These are phyloP conservation scores for Picea glauca DNA, from an alignment of 75 land plant species.

Conservation along the genomic window DNA sequence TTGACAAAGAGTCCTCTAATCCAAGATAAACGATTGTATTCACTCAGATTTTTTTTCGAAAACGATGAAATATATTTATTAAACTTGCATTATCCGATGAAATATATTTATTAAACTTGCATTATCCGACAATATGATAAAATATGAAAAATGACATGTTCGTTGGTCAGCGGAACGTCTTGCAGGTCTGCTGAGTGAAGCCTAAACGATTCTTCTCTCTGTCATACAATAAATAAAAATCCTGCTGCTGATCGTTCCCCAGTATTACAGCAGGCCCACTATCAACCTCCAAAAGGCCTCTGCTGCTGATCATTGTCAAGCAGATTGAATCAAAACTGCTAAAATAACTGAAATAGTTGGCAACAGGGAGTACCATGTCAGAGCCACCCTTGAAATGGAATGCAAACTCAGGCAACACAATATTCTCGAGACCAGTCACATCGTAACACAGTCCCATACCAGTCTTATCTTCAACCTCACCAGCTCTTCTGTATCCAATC, in stretches of 20 bases:
- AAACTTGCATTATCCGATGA: too few species aligned
- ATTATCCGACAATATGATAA: too few species aligned
- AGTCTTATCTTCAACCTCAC: slow-evolving; percentile 18
- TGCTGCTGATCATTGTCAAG: slow-evolving; percentile 25
- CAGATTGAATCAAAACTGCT: slow-evolving; percentile 17
- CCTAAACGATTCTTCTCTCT: slow-evolving; percentile 48
- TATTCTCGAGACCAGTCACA: slow-evolving; percentile 11
- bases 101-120: too few species aligned
- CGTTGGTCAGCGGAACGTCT: not conserved
- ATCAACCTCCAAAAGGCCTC: not conserved
- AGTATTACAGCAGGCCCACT: slow-evolving; percentile 45
- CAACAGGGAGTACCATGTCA: slow-evolving; percentile 36
- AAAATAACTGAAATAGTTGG: slow-evolving; percentile 32
- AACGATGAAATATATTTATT: too few species aligned
- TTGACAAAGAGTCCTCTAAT: too few species aligned
- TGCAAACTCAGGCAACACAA: slow-evolving; percentile 24
- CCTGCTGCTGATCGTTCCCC: slow-evolving; percentile 70
- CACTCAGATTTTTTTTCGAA: too few species aligned
- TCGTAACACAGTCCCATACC: slow-evolving; percentile 49
- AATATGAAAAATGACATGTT: too few species aligned
- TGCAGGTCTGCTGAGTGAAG: slow-evolving; percentile 32
- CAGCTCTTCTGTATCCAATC: slow-evolving; percentile 22
- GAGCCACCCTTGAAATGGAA: slow-evolving; percentile 58
- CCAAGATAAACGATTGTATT: too few species aligned
- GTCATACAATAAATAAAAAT: slow-evolving; percentile 59